Percentiles rank a stretch among this genome's conserved stretches.
Conservation (phyloP, 768 basidiomycete species). For the Phlebiopsis flavidoalba region DNA sequence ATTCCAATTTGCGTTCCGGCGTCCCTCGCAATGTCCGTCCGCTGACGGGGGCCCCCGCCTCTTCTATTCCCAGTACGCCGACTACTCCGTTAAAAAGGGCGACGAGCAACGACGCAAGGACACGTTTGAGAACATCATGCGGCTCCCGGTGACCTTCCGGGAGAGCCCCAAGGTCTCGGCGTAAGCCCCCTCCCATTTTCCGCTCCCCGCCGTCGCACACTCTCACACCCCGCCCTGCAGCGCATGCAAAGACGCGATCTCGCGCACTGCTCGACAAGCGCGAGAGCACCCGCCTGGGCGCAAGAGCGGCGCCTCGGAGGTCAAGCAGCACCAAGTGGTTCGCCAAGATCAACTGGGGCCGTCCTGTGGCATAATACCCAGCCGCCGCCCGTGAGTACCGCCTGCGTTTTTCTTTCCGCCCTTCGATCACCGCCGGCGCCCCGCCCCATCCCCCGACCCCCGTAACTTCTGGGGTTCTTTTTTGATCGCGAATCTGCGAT, state of each 20-base stretch:
- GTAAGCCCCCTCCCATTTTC: conserved; percentile 40
- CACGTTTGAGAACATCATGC: conserved; percentile 94
- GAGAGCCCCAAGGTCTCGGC: conserved; percentile 76
- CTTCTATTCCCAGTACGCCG: conserved; percentile 69
- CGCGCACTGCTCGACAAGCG: conserved; percentile 88
- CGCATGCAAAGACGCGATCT: conserved; percentile 83
- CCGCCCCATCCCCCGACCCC: neutral
- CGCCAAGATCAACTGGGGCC: conserved; percentile 91
- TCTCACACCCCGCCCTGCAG: conserved; percentile 34
- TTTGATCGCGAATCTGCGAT: neutral
- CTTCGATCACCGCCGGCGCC: neutral
- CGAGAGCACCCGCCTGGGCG: conserved; percentile 83
- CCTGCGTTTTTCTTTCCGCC: no score
- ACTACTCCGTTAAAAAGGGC: conserved; percentile 96
- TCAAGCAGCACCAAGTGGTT: conserved; percentile 99
- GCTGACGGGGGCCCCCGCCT: conserved; percentile 11
- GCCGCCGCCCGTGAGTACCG: conserved; percentile 90
- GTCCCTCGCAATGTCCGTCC: conserved; percentile 7
- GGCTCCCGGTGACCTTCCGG: conserved; percentile 80
- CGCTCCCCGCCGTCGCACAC: conserved; percentile 5
- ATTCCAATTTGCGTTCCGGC: neutral
- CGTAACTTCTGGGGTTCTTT: neutral
- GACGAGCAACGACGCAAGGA: conserved; percentile 87
- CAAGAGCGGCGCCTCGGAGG: conserved; percentile 93
- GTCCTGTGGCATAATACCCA: conserved; percentile 86